Evolutionary conservation across 192 early-diverging fungal genomes (phyloP), one percentile per base, ranked within the genome.

Genomic region (Podila epicladia): DNA sequence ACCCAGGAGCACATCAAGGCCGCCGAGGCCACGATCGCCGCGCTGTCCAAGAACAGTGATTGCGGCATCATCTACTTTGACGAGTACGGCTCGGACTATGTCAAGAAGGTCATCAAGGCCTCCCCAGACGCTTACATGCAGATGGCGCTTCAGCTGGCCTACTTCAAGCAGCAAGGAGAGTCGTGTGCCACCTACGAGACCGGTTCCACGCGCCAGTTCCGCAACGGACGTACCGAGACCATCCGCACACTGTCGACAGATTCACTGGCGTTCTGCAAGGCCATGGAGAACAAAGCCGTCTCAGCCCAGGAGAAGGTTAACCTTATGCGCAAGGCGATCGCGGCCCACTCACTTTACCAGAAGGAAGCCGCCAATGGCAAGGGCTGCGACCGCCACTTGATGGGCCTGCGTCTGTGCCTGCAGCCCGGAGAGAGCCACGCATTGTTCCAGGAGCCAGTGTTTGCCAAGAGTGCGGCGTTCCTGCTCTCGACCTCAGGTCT

Each of bases 151-250:
- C 96, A 98, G 78, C 85, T 97, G 8, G 92, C 92, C 0, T 98
- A 92, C 80, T 94, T 89, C 84, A 91, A 92, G 68, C 64, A 93
- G 20, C 93, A 95, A 64, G 76, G 85, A 15, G 68, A 78, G 19
- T 77, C 88, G 59, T 88, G 91, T 9, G 82, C 94, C 2, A 93
- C 93, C 4, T 98, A 98, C 73, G 96, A 98, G 79, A 94, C 96
- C 19, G 93, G 91, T 9, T 89, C 89, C 51, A 97, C 95, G 4
- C 87, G 96, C 26, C 83, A 92, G 65, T 98, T 89, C 82, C 69
- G 90, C 58, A 92, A 92, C 64, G 96, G 96, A 22, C 88, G 96
- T 24, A 98, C 96, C 0, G 96, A 97, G 70, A 96, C 95, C 0
- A 93, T 91, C 58, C 87, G 96, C 22, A 92, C 94, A 12, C 83